Evolutionary conservation across 2,329 filamentous ascomycete genomes (phyloP), one percentile per base, ranked within the genome.

Genomic region (Fusarium graminum): DNA sequence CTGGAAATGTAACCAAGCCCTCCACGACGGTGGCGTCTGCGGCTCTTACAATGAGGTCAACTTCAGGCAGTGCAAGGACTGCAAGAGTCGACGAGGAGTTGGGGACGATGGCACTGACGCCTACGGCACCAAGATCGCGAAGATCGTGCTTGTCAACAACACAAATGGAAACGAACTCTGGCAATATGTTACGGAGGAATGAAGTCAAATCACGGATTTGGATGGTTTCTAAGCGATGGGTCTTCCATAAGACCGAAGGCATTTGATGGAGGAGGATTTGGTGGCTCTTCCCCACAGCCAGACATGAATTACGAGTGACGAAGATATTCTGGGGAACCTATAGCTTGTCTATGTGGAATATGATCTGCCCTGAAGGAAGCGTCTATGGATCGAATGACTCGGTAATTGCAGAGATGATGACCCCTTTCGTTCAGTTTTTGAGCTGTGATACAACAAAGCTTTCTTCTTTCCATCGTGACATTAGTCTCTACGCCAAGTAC

Each of bases 1-100:
- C 30, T 65, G 63, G 63, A 65, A 65, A 30, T 65, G 63, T 40
- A 64, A 49, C 28, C 61, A 64, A 30, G 45, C 46, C 25, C 53
- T 64, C 7, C 42, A 49, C 12, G 59, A 64, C 25, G 53, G 47
- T 29, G 64, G 43, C 25, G 49, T 26, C n/a, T 64, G 61, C 29
- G 38, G 41, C 19, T 63, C 38, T 17, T 59, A 41, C 46, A 65
- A 65, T 34, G 39, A 42, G 32, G 61, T 65, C 25, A 43, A 43
- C 28, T 52, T 36, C 36, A 67, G 45, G 40, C 57, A 62, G 38
- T 67, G 63, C 40, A 62, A 41, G 22, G 46, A 63, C 32, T 65
- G 63, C 46, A 65, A 63, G 42, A 52, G 50, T 26, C 52, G 58
- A 41, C 63, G 63, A 16, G 63, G 58, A 40, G 40, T 52, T 28